Evolutionary conservation across 805 yeast species (phyloP).

Genomic region (Saccharomycopsis fodiens): DNA sequence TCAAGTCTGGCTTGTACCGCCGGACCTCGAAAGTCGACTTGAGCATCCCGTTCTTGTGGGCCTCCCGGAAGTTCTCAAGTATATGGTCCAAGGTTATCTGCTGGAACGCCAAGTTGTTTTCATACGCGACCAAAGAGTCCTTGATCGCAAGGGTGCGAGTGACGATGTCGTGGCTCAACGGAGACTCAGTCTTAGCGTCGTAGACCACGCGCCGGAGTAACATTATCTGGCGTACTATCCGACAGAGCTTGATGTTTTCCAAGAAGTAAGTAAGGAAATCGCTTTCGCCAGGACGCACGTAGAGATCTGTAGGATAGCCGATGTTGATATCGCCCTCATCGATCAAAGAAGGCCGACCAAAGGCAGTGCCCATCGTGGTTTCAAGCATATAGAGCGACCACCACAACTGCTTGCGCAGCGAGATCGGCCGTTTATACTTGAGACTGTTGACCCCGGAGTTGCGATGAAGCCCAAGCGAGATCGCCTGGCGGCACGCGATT

Average conservation of each 20-base stretch:
- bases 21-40: conserved; percentile 20
- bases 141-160: conserved; percentile 34
- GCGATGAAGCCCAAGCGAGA: conserved; percentile 42
- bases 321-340: conserved; percentile 38
- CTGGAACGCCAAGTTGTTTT: conserved; percentile 27
- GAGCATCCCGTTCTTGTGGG: conserved; percentile 25
- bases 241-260: conserved; percentile 30
- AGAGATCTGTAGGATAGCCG: conserved; percentile 29
- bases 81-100: conserved; percentile 1
- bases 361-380: conserved; percentile 34
- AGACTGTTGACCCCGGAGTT: conserved; percentile 32
- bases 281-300: conserved; percentile 27
- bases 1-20: conserved; percentile 36
- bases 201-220: conserved; percentile 31
- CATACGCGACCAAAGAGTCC: conserved; percentile 29
- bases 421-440: conserved; percentile 33
- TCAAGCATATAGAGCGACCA: conserved; percentile 41
- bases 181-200: conserved; percentile 24
- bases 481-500: conserved; percentile 39
- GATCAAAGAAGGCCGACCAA: conserved; percentile 40
- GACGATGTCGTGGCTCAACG: conserved; percentile 33
- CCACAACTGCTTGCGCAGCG: conserved; percentile 23
- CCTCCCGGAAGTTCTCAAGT: conserved; percentile 27
- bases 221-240: conserved; percentile 33
- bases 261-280: conserved; percentile 27